These are phyloP conservation scores for Endocalyx cinctus DNA, from an alignment of 2,329 filamentous ascomycete genomes.

Conservation along the genomic window DNA sequence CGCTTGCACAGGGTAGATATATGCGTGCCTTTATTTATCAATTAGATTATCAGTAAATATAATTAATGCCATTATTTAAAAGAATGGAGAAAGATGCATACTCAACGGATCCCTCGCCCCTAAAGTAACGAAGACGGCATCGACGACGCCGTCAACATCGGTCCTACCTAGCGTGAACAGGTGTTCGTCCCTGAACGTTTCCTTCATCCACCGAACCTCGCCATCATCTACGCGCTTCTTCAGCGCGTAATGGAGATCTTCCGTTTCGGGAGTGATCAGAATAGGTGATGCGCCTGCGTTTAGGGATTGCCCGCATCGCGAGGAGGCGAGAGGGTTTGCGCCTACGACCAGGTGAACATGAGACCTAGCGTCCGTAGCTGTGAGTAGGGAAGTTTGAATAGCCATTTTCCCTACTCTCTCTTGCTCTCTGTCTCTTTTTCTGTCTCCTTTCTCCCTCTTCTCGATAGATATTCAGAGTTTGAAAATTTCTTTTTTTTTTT, in stretches of 20 bases:
- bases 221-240: conserved; percentile 62
- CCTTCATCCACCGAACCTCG: conserved; percentile 60
- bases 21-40: conserved; percentile 45
- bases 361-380: conserved; percentile 63
- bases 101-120: conserved; percentile 41
- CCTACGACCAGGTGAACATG: conserved; percentile 84
- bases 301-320: conserved; percentile 74
- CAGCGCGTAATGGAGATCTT: conserved; percentile 53
- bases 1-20: conserved; percentile 73
- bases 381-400: conserved; percentile 54
- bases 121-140: conserved; percentile 84
- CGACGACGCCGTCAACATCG: conserved; percentile 74
- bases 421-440: too few relatives aligned
- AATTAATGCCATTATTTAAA: background rate
- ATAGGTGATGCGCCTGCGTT: conserved; percentile 78
- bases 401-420: too few relatives aligned
- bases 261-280: conserved; percentile 66
- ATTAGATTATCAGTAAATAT: conserved; percentile 1
- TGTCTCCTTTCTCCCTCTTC: too few relatives aligned
- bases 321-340: conserved; percentile 79
- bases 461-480: too few relatives aligned
- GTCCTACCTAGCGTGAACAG: conserved; percentile 72
- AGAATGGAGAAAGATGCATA: conserved; percentile 16
- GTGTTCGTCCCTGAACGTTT: conserved; percentile 65
- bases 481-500: too few relatives aligned